Evolutionary conservation across 306 rosid genomes (phyloP), one percentile per base, ranked within the genome.

Genomic region (Chamaecrista fasciculata): DNA sequence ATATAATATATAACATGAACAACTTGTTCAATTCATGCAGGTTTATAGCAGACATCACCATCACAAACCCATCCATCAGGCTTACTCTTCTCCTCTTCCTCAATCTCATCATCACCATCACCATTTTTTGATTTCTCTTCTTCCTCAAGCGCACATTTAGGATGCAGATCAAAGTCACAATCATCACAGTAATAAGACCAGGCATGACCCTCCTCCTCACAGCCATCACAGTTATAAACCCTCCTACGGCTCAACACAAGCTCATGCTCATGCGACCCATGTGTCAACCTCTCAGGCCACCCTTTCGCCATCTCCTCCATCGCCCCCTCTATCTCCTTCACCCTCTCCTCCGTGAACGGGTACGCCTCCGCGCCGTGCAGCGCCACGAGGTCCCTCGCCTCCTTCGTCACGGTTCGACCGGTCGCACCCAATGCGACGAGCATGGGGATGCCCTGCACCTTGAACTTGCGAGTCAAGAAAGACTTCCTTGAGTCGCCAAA

Each of bases 111-210:
- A n/a, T n/a, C n/a, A n/a, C n/a, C n/a, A 24, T 52, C 51, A 52
- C 62, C 81, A 66, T 71, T 73, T 53, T 75, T 48, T 73, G 50
- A 49, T 73, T 21, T 85, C 19, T 74, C 44, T 10, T 71, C 44
- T 10, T 71, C 82, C 34, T 69, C 78, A 33, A 82, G 7, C 14
- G 86, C 88, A 80, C 91, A 90, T 18, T 80, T 82, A 4, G 83
- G 89, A 66, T 90, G 94, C 34, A 90, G 82, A 84, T 85, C 83
- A 66, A 81, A 90, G 73, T 85, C 80, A 74, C 96, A 90, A 15
- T 80, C 83, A 33, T 47, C 48, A 67, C 94, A 90, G 57, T 40
- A 80, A 69, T 85, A 90, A 0, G 94, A 85, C 94, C 96, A 85
- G 14, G 46, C 5, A 28, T 9, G 23, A 24, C 89, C 96, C 70